Base-by-base conservation (phyloP, 2,329 filamentous ascomycete genomes). In the Clarireedia hainanense region DNA sequence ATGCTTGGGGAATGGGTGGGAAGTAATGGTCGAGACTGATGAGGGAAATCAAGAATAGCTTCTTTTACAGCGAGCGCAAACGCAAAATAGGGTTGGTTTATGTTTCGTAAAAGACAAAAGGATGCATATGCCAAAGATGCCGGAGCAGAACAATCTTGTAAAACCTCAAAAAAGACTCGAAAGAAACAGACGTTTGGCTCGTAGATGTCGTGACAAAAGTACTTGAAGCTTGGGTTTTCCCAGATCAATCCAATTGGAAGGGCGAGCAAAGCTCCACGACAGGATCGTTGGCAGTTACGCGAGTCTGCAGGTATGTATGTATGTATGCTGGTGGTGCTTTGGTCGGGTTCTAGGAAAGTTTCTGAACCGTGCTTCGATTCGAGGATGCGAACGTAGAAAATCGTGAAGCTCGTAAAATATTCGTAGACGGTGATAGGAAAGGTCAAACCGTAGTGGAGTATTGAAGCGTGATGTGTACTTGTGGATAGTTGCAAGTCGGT, bases 161-260 rank as follows among this genome's bases (percentile, higher is more conserved):
- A 63, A 65, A 61, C 56, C 58, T 58, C 57, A 62, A 57, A 60
- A 63, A 58, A 60, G 59, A 63, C 58, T 67, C 58, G 60, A 60
- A 60, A 67, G 60, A 63, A 55, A 58, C 64, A 61, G 67, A 71
- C 71, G 70, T 74, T 67, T 69, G 67, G 66, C 65, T 73, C 72
- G 71, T 74, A 68, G 70, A 70, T 69, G 67, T 74, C 72, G 70
- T 74, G 68, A 73, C 68, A 63, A 64, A 51, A 60, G 63, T 64
- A 61, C 59, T 62, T 62, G 58, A 64, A 65, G 34, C 45, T 54
- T 57, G 49, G 26, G 63, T 60, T 53, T 59, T 64, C 64, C 64
- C 66, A 62, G 60, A 61, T 63, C 58, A 66, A 64, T 64, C 60
- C 67, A 67, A 68, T 67, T 66, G 66, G 62, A 12, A 61, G 67